Evolutionary conservation across 257 asterid species (phyloP).

Genomic region (Agastache rugosa): DNA sequence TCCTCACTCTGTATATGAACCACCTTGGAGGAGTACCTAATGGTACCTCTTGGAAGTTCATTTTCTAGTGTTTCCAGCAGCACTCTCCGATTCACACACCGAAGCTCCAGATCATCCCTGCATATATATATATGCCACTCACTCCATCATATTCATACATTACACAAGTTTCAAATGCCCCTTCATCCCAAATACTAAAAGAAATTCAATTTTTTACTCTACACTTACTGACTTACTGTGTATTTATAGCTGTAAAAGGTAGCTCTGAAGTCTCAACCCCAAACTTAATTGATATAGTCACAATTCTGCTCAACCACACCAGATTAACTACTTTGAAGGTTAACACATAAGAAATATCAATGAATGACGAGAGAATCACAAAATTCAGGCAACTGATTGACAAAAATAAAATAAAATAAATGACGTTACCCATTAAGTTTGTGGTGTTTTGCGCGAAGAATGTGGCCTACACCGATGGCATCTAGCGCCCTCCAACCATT

Average conservation of each 20-base stretch:
- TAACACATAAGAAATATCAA: neutral
- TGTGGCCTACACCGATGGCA: conserved; percentile 51
- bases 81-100: conserved; percentile 55
- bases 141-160: neutral
- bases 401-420: neutral
- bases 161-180: neutral
- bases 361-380: neutral
- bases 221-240: conserved; percentile 23
- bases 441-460: conserved; percentile 43
- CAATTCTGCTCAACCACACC: conserved; percentile 32
- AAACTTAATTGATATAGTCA: conserved; percentile 37
- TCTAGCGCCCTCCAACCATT: conserved; percentile 67
- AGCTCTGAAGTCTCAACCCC: conserved; percentile 43
- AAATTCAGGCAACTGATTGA: neutral
- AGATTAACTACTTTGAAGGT: neutral
- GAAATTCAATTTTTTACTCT: neutral
- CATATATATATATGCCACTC: conserved; percentile 9
- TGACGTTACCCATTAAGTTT: conserved; percentile 38
- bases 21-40: conserved; percentile 73
- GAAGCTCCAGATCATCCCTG: conserved; percentile 51
- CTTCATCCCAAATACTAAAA: neutral
- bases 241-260: conserved; percentile 21
- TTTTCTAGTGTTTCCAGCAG: conserved; percentile 60
- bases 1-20: conserved; percentile 54
- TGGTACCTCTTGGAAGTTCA: conserved; percentile 65